Base-by-base conservation (phyloP, 768 basidiomycete species). In the Floccularia luteovirens region DNA sequence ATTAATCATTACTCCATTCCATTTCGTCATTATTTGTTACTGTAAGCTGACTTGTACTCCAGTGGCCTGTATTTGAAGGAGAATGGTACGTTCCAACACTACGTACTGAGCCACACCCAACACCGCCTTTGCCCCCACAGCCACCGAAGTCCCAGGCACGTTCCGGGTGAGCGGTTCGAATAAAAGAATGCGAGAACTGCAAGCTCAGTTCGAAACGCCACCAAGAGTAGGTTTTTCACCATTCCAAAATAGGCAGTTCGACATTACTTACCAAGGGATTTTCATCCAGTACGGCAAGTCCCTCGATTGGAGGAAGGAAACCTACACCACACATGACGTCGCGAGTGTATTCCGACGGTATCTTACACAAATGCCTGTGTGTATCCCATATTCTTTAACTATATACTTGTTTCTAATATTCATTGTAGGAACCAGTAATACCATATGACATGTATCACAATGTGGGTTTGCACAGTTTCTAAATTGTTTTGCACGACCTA, bases 141-240 rank as follows among this genome's bases (percentile, higher is more conserved):
- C 90, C 14, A 97, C 93, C 13, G 90, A 93, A 62, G 78, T 93
- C 7, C 78, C 85, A 47, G 94, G 94, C 13, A 89, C 88, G 0
- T 99, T 99, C 59, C 87, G 96, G 35, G 86, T 98, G 21, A 96
- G 82, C 46, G 94, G 94, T n/a, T 93, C 90, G 27, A 83, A 75
- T 44, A 93, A 87, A 59, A 82, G 94, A 25, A 99, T 94, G 90
- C 82, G 90, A 41, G 92, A 97, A 16, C 75, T 99, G 5, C 96
- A 99, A 58, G 79, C 80, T 4, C 65, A 79, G 19, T 99, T 99
- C 50, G 96, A 99, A 59, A 63, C 75, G 30, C 87, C 90, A 7
- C 90, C 94, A 36, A 74, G 83, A 53, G 92, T 94, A 44, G 43
- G 71, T 60, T 40, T 24, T 24, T 25, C 25, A 20, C 34, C 39